Evolutionary conservation across 2,329 filamentous ascomycete species (phyloP).

Genomic region (Neonectria punicea): DNA sequence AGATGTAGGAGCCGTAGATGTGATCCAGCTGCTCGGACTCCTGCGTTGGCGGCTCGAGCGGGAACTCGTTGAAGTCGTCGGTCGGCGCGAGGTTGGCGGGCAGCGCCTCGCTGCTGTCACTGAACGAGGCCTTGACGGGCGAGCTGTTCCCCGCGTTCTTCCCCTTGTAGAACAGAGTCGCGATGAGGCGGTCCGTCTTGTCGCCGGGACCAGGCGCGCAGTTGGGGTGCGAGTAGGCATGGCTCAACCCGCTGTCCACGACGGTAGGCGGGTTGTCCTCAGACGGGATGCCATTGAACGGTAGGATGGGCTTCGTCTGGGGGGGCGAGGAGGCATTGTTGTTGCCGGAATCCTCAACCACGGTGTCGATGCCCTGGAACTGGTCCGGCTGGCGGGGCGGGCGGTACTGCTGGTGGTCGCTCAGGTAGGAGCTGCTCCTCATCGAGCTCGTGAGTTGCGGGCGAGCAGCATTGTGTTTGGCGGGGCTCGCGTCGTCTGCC

Average conservation of each 20-base stretch:
- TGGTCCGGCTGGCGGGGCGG: slow-evolving; percentile 64
- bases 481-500: slow-evolving; percentile 46
- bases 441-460: slow-evolving; percentile 61
- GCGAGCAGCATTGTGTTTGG: slow-evolving; percentile 51
- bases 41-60: slow-evolving; percentile 66
- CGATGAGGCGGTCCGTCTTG: slow-evolving; percentile 64
- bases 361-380: slow-evolving; percentile 70
- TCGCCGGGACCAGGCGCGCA: slow-evolving; percentile 65
- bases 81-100: slow-evolving; percentile 69
- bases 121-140: slow-evolving; percentile 42
- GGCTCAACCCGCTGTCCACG: slow-evolving; percentile 70
- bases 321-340: slow-evolving; percentile 48
- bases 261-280: slow-evolving; percentile 68
- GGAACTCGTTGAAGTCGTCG: slow-evolving; percentile 66
- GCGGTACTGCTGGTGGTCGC: slow-evolving; percentile 72
- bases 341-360: slow-evolving; percentile 65
- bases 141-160: slow-evolving; percentile 43
- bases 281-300: slow-evolving; percentile 70
- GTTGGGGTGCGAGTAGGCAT: slow-evolving; percentile 71
- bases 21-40: slow-evolving; percentile 69
- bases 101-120: slow-evolving; percentile 49
- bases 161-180: slow-evolving; percentile 71
- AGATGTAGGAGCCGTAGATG: slow-evolving; percentile 73
- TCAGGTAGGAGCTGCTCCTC: slow-evolving; percentile 71
- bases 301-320: slow-evolving; percentile 55